Evolutionary conservation across 176 grass and related monocot genomes (phyloP), one percentile per base, ranked within the genome.

Genomic region (Themeda triandra): DNA sequence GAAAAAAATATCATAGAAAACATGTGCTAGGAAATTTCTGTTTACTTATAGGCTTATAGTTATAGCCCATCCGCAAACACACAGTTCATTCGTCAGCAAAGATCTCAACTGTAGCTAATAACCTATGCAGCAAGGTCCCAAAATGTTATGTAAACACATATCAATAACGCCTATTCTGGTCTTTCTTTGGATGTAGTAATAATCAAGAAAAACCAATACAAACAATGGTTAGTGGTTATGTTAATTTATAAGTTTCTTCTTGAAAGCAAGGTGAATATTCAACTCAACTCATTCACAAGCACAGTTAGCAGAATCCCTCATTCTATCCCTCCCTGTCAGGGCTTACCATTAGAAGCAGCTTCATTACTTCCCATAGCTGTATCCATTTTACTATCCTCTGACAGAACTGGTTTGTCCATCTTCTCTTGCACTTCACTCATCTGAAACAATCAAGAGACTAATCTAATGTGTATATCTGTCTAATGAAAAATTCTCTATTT

Each of bases 391-490:
- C 49, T 83, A 86, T 73, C 82, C 6, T 63, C 42, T 75, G 83
- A 63, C 37, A 71, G 66, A 33, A 64, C 15, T 19, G 44, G 59
- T 86, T 78, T 87, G 62, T 87, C 84, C 33, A 35, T 75, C 45
- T 17, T 87, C 63, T 78, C 83, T 81, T 82, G 77, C 37, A 72
- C 79, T 86, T 95, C 74, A 10, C 72, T 83, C 24, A 84, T 83
- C 93, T 99, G 87, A 89, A 86, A 91, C 19, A 75, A 84, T 63
- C 23, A 32, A 66, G 25, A 75, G 30, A 69, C 76, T 45, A 86
- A 54, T 82, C 12, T 46, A 45, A 80, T 18, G 54, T 49, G 35
- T 82, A 48, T 77, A 66, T 53, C 21, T 35, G 8, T 72, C 53
- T 66, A 89, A 54, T 71, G 24, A 25, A 19, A 70, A 85, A 65